Percentiles rank a stretch among this genome's conserved stretches.
Evolutionary conservation across 129 eudicot species (phyloP).

Genomic region (Tagetes patula): DNA sequence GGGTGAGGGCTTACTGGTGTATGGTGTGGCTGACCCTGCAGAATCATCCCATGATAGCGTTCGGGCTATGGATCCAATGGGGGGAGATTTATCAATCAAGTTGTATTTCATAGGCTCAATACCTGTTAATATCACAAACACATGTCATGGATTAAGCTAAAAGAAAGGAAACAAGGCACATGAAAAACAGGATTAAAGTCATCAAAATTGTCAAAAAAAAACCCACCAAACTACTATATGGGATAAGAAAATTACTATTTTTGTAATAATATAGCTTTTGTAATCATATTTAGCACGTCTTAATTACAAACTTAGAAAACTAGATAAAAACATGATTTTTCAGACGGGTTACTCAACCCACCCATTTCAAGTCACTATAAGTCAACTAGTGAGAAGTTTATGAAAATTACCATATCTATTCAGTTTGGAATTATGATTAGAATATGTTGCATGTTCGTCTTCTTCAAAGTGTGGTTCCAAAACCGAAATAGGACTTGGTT

Average conservation of each 20-base stretch:
- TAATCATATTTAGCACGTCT: neutral
- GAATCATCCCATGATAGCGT: slow-evolving; percentile 86
- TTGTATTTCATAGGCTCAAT: slow-evolving; percentile 48
- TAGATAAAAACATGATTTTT: neutral
- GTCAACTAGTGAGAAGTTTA: neutral
- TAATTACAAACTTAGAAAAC: neutral
- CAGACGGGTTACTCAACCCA: neutral
- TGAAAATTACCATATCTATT: slow-evolving; percentile 13
- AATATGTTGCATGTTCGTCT: neutral
- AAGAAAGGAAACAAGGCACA: neutral
- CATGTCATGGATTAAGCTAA: neutral
- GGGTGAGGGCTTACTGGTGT: slow-evolving; percentile 35
- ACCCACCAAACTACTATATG: neutral
- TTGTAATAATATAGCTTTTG: neutral
- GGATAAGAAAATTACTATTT: neutral
- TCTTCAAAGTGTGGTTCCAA: slow-evolving; percentile 17
- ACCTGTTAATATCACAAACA: slow-evolving; percentile 40
- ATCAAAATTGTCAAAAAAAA: neutral
- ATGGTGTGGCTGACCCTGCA: slow-evolving; percentile 51
- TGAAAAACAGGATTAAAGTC: neutral
- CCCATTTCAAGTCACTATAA: neutral
- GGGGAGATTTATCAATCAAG: slow-evolving; percentile 92
- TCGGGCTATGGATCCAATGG: slow-evolving; percentile 92
- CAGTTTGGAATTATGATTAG: neutral
- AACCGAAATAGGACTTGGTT: slow-evolving; percentile 12